Conservation (phyloP, 148 eudicot species). For the Chenopodium berlandieri region DNA sequence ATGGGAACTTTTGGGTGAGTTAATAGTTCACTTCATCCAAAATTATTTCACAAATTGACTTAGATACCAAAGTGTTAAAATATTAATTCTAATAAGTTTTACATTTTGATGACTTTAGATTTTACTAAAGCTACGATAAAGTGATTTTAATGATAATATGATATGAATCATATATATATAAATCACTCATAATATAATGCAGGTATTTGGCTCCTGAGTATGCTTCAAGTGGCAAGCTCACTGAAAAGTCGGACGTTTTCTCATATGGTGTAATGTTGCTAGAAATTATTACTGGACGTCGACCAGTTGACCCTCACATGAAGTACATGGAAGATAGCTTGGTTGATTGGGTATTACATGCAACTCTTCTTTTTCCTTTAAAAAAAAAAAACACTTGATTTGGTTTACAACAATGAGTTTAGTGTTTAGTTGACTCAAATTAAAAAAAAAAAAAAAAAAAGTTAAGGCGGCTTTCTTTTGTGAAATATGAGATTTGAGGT, state of each 20-base stretch:
- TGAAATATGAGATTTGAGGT: no score
- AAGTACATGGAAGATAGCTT: slow-evolving; percentile 72
- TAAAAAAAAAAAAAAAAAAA: no score
- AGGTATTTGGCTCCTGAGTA: slow-evolving; percentile 92
- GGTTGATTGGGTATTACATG: slow-evolving; percentile 66
- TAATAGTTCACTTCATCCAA: background rate
- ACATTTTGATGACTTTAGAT: no score
- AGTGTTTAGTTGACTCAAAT: no score
- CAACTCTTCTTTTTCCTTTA: background rate
- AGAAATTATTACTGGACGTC: slow-evolving; percentile 78
- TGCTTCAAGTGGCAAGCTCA: slow-evolving; percentile 81
- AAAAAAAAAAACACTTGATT: no score
- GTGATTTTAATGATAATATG: no score
- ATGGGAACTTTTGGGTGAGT: slow-evolving; percentile 95
- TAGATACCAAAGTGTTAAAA: no score
- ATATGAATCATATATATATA: background rate
- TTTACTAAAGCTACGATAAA: no score
- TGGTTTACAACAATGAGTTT: no score
- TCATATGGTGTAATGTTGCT: slow-evolving; percentile 81
- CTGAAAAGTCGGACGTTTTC: slow-evolving; percentile 88
- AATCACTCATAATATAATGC: background rate
- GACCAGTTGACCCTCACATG: slow-evolving; percentile 61
- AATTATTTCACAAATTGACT: no score
- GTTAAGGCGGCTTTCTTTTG: no score
- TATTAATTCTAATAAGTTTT: no score